phyloP scores from a whole-genome alignment of 805 yeast genomes.

The Tetrapisispora phaffii region DNA sequence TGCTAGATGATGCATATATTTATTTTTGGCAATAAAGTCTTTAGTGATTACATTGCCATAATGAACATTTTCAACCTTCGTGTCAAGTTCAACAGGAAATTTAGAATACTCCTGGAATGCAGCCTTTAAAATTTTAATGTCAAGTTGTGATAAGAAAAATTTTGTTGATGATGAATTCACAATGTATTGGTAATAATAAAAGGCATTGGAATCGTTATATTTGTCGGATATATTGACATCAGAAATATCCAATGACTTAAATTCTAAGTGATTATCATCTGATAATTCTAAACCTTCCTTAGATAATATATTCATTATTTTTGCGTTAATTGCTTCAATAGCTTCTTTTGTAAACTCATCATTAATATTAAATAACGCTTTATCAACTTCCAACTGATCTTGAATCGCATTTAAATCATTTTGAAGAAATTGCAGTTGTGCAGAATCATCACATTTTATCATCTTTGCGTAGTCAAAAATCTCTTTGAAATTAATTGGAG shows the following conservation, averaged over 20 bases:
- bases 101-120: constrained; percentile 51
- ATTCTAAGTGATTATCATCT: constrained; percentile 5
- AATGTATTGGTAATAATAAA: constrained; percentile 69
- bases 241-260: constrained; percentile 1
- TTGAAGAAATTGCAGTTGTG: constrained; percentile 44
- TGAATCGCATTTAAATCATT: constrained; percentile 49
- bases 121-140: constrained; percentile 58
- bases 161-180: constrained; percentile 50
- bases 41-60: constrained; percentile 56
- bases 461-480: constrained; percentile 51
- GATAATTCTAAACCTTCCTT: constrained; percentile 2
- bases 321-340: constrained; percentile 40
- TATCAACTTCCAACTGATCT: constrained; percentile 46
- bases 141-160: constrained; percentile 68
- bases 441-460: constrained; percentile 52
- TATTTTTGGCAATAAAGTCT: constrained; percentile 48
- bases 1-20: constrained; percentile 75
- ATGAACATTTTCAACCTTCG: constrained; percentile 58
- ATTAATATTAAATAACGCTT: constrained; percentile 49
- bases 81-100: constrained; percentile 58
- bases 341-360: constrained; percentile 49
- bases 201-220: constrained; percentile 38
- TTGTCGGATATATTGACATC: constrained; percentile 9
- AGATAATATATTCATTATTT: constrained; percentile 32
- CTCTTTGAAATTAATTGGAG: constrained; percentile 38